Evolutionary conservation across 2,329 filamentous ascomycete species (phyloP), one percentile per base, ranked within the genome.

Genomic region (Ophiosphaerella korrae): DNA sequence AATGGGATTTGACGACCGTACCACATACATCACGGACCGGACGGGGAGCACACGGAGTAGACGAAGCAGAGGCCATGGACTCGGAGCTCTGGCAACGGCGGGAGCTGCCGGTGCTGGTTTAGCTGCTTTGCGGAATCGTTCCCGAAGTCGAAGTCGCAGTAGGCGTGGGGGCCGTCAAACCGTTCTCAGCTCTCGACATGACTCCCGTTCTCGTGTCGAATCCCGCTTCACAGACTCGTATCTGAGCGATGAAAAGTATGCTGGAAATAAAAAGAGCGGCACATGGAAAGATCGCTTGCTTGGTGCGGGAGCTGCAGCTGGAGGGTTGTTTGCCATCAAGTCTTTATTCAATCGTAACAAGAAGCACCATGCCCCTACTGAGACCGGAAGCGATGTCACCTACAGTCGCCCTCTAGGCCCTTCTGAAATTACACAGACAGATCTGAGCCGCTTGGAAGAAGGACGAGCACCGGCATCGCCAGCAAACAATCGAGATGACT

Each of bases 301-400:
- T 7, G 77, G 76, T 18, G 78, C 73, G 53, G 76, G 72, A 13
- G 78, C 74, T 31, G 77, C 64, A 8, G 62, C 63, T 24, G 74
- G 72, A 21, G 71, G 76, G 8, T 66, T 79, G n/a, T 76, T 75
- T 31, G 70, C 67, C 3, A 39, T 72, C 26, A 74, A 67, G 71
- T 88, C 83, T 56, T 86, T 84, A 11, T 90, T 87, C 38, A 79
- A 81, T 46, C 73, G 76, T 14, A 82, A 82, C 38, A 78, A 79
- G 23, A 71, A 66, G 48, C 64, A 57, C 24, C 51, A 67, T 16
- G 58, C 59, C 66, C 40, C 46, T 18, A 75, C 70, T 6, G 80
- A 85, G 54, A 77, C 80, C 33, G 78, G 80, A 48, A 78, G 79
- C 29, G 79, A 81, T 44, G 77, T 80, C 9, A 79, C 78, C 39